phyloP scores from a whole-genome alignment of 176 grass and related monocot species.

The Tillandsia leiboldiana region DNA sequence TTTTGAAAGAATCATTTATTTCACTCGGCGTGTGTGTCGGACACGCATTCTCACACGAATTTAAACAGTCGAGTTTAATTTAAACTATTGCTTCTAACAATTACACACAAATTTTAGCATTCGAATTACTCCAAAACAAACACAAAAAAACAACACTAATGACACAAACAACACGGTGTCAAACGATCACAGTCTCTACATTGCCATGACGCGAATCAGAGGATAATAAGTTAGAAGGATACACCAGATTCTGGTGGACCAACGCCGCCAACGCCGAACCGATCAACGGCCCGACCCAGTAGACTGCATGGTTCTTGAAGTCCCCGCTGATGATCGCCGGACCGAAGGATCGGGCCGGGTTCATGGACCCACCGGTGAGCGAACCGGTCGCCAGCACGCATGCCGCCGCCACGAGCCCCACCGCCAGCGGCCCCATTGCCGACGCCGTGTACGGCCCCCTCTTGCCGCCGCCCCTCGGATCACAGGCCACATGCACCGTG shows the following conservation, averaged over 20 bases:
- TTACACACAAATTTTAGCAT: no score
- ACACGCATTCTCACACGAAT: no score
- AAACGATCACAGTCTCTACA: slow-evolving; percentile 29
- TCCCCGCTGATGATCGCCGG: slow-evolving; percentile 56
- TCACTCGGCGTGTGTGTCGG: no score
- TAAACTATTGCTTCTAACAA: no score
- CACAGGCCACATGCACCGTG: slow-evolving; percentile 41
- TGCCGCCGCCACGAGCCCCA: slow-evolving; percentile 44
- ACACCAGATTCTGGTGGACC: slow-evolving; percentile 46
- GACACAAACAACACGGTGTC: slow-evolving; percentile 10
- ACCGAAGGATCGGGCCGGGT: slow-evolving; percentile 82
- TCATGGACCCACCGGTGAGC: slow-evolving; percentile 80
- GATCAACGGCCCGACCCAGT: slow-evolving; percentile 73
- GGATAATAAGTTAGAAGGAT: slow-evolving; percentile 13
- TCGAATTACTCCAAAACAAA: no score
- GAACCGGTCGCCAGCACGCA: slow-evolving; percentile 52
- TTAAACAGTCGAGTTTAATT: no score
- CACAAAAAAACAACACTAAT: not conserved
- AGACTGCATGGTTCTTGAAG: slow-evolving; percentile 72
- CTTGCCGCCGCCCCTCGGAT: slow-evolving; percentile 13
- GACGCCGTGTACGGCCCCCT: slow-evolving; percentile 15
- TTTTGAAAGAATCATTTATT: no score
- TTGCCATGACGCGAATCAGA: slow-evolving; percentile 19
- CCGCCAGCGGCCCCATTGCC: slow-evolving; percentile 31
- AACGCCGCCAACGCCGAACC: slow-evolving; percentile 60